Evolutionary conservation across 1,139 yeast genomes (phyloP).

Genomic region (Lodderomyces parapsilosis): DNA sequence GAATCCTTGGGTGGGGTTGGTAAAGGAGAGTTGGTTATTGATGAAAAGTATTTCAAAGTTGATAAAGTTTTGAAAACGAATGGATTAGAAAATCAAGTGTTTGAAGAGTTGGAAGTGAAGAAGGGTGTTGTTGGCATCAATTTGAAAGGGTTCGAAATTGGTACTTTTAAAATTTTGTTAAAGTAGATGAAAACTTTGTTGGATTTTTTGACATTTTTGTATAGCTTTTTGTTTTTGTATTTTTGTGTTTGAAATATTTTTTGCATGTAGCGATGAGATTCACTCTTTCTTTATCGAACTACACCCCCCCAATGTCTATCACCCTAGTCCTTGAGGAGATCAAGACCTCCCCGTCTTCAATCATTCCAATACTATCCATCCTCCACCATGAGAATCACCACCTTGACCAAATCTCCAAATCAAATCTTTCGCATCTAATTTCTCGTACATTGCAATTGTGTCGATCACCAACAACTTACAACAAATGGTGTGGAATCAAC

Average conservation of each 20-base stretch:
- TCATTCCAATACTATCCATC: constrained; percentile 34
- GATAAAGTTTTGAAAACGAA: constrained; percentile 59
- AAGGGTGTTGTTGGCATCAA: constrained; percentile 39
- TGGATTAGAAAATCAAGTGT: constrained; percentile 63
- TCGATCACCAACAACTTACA: constrained; percentile 46
- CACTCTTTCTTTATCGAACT: background rate
- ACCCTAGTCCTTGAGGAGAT: constrained; percentile 32
- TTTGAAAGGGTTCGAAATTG: constrained; percentile 77
- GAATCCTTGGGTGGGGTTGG: constrained; percentile 72
- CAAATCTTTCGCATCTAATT: constrained; percentile 56
- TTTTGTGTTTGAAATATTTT: background rate
- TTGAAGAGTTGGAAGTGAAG: constrained; percentile 21
- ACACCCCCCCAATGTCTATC: constrained; percentile 32
- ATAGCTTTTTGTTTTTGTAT: background rate
- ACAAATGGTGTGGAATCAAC: constrained; percentile 66
- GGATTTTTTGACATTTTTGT: background rate
- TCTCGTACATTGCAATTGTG: constrained; percentile 55
- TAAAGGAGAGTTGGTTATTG: constrained; percentile 48
- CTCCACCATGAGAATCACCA: constrained; percentile 30
- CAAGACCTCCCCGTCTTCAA: constrained; percentile 32
- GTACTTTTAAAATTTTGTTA: constrained; percentile 55
- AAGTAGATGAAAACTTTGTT: background rate
- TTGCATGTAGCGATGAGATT: constrained; percentile 4
- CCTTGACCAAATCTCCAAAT: constrained; percentile 42
- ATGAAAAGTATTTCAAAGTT: constrained; percentile 32